Evolutionary conservation across 2,329 filamentous ascomycete genomes (phyloP), one percentile per base, ranked within the genome.

Genomic region (Plectosphaerella plurivora): DNA sequence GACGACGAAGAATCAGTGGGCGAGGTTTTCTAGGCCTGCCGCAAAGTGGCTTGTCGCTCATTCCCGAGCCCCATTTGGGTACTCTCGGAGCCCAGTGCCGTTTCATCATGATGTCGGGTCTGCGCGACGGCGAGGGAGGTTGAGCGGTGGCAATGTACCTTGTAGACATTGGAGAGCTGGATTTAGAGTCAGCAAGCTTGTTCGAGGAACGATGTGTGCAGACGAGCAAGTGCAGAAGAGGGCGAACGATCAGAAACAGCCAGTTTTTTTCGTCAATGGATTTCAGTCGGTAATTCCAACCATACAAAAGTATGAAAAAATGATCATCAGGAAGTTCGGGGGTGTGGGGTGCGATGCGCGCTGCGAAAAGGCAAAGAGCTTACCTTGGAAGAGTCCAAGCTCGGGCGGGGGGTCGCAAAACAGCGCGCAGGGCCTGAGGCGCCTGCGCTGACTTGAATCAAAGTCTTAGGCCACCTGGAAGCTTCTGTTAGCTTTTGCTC

Each of bases 21-120:
- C 91, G 85, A 96, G 91, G 92, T 96, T 96, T 96, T 95, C 91
- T 95, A 96, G 90, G 91, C 91, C 91, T 96, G 91, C 89, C 91
- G 74, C 90, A 89, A 89, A 82, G 74, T 89, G 91, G 90, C 83
- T 88, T 83, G 84, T 91, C 89, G 78, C 91, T 91, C 91, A 84
- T 84, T 76, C 72, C 69, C 66, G 63, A 70, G 56, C 45, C 59
- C 55, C 53, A 52, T 67, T 72, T 68, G 66, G 72, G 69, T 67
- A 60, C 70, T 70, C 77, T 95, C 91, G 87, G 91, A 93, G 91
- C 91, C 91, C 91, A 96, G 91, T 96, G 91, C 91, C 89, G 74
- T 79, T 88, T 91, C 89, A 91, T 93, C 89, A 89, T 83, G 62
- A 33, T 33, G 28, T 33, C 64, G 68, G 48, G 24, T 44, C 24